phyloP scores from a whole-genome alignment of 179 eudicot species.

The Silene vulgaris region DNA sequence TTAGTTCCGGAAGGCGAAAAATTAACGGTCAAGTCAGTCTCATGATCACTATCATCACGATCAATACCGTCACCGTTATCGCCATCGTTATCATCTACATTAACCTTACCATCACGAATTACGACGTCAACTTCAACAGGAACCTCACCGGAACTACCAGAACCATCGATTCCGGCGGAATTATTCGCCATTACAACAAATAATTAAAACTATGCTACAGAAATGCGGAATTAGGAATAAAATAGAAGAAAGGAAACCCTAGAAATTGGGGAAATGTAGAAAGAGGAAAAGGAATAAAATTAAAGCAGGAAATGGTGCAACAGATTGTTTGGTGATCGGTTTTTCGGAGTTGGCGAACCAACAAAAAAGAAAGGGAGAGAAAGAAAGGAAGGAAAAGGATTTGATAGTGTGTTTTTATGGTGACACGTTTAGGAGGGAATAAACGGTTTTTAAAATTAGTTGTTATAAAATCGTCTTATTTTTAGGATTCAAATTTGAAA shows the following conservation, averaged over 20 bases:
- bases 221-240: background rate
- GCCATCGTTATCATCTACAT: background rate
- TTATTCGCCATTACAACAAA: constrained; percentile 9
- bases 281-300: background rate
- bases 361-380: background rate
- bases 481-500: too few species aligned
- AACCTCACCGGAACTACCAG: constrained; percentile 18
- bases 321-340: background rate
- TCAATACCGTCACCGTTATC: background rate
- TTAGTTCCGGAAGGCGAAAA: constrained; percentile 13
- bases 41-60: constrained; percentile 11
- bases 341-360: background rate
- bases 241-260: constrained; percentile 2
- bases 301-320: background rate
- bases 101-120: background rate
- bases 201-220: background rate
- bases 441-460: too few species aligned
- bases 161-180: background rate
- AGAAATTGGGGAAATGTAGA: constrained; percentile 1
- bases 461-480: too few species aligned
- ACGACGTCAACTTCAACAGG: constrained; percentile 14
- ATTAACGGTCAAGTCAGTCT: constrained; percentile 14
- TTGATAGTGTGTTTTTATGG: background rate
- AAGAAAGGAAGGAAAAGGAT: background rate
- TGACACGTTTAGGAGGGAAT: constrained; percentile 8